Evolutionary conservation across 208 protist genomes (phyloP), one percentile per base, ranked within the genome.

Genomic region (Leishmania major): DNA sequence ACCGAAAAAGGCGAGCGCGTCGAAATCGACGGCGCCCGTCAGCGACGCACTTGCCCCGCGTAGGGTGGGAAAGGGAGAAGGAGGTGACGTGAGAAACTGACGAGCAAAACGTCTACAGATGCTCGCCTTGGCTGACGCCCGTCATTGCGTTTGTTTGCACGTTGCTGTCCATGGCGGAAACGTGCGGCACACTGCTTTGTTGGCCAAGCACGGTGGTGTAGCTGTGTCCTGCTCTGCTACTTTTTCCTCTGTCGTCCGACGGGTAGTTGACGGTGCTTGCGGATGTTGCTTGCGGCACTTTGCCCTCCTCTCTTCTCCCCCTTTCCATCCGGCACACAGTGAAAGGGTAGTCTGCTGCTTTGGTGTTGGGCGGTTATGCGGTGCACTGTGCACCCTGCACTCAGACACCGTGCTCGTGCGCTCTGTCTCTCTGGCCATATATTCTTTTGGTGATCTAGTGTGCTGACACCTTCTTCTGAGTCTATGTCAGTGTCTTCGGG

Each of bases 1-100:
- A 4, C 35, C 59, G 7, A 87, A 80, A 49, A 78, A 77, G 19
- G 19, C 17, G 35, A 51, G 22, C 45, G 11, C 45, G 70, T 74
- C 37, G 45, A 53, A 31, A 19, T 19, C 47, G 28, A 51, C 40
- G 28, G 13, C 40, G 37, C 15, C 11, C 0, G 40, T 25, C 17
- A 13, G 17, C 6, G 8, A 72, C 40, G 10, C 19, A 25, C 19
- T 8, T 10, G 17, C 66, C 66, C 66, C 19, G 35, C 10, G 40
- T 25, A 72, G 66, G 7, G 66, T 13, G 8, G 8, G 6, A 25
- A 62, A 62, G 57, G 25, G 25, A 43, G 15, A 72, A 28, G 22
- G 5, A 47, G 2, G 19, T 10, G 40, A 28, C 67, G 67, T 45
- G 40, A 31, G 67, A 17, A 72, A 49, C 8, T 43, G 67, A 47